These are phyloP conservation scores for Trebouxia sp. DNA, from an alignment of 139 green algal species.

Conservation along the genomic window DNA sequence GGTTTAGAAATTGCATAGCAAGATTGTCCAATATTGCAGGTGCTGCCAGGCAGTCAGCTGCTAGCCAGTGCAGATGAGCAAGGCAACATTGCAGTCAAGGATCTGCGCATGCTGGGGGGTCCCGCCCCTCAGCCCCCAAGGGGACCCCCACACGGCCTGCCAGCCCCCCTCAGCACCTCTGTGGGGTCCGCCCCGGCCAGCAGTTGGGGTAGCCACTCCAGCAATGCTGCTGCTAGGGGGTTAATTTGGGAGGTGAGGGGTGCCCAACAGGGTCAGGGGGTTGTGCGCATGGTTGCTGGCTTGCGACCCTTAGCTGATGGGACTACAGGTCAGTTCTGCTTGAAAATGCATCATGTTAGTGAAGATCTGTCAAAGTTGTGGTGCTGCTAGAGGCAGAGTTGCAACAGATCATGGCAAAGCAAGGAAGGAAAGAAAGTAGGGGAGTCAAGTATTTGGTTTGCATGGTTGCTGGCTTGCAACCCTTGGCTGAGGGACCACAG, in stretches of 20 bases:
- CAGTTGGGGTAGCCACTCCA: constrained; percentile 3
- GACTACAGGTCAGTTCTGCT: neutral
- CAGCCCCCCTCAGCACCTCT: neutral
- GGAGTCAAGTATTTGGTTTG: neutral
- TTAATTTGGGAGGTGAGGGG: constrained; percentile 18
- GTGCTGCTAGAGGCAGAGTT: too few species aligned
- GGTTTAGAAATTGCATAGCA: too few species aligned
- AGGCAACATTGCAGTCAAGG: constrained; percentile 56
- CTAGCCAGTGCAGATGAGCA: constrained; percentile 68
- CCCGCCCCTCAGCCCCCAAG: neutral
- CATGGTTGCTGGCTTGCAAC: neutral
- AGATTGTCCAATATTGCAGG: too few species aligned
- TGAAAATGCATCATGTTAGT: too few species aligned
- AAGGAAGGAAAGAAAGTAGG: neutral
- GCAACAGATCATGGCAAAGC: too few species aligned
- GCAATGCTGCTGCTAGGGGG: constrained; percentile 22
- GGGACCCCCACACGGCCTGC: neutral
- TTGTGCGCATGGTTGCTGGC: constrained; percentile 20
- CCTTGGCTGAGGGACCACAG: neutral
- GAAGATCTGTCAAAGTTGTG: too few species aligned
- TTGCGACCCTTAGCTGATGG: constrained; percentile 17
- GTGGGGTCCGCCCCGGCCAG: neutral
- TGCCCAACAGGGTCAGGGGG: neutral
- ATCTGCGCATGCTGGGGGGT: constrained; percentile 70
- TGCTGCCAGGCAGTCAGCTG: constrained; percentile 53